These are phyloP conservation scores for Barbarea vulgaris DNA, from an alignment of 345 rosid genomes.

Conservation along the genomic window DNA sequence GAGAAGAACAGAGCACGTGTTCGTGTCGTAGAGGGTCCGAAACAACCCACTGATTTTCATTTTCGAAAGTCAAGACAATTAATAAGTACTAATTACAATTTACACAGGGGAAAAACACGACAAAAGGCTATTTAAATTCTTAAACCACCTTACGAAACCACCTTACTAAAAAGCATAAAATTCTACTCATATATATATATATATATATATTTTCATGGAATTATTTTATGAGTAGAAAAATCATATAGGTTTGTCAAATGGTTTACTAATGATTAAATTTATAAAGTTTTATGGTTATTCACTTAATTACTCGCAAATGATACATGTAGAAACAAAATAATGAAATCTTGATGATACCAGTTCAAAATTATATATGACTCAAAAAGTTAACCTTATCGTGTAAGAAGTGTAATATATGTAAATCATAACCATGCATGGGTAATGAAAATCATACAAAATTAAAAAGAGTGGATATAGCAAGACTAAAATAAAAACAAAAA, in stretches of 20 bases:
- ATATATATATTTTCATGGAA: too few relatives aligned
- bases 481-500: background rate
- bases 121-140: background rate
- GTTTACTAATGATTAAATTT: too few relatives aligned
- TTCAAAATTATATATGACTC: background rate
- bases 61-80: background rate
- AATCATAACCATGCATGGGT: background rate
- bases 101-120: background rate
- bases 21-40: conserved; percentile 23
- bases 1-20: conserved; percentile 36
- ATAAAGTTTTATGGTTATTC: too few relatives aligned
- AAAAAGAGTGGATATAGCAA: background rate
- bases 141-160: too few relatives aligned
- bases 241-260: too few relatives aligned
- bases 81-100: background rate
- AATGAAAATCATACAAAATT: background rate
- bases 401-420: too few relatives aligned
- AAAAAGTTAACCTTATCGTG: background rate
- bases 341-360: too few relatives aligned
- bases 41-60: background rate
- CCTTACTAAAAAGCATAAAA: too few relatives aligned
- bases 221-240: too few relatives aligned
- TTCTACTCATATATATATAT: too few relatives aligned
- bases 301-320: too few relatives aligned
- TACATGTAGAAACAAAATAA: too few relatives aligned